Base-by-base conservation (phyloP, 2,329 filamentous ascomycete species). In the Colletotrichum cordylinicola region DNA sequence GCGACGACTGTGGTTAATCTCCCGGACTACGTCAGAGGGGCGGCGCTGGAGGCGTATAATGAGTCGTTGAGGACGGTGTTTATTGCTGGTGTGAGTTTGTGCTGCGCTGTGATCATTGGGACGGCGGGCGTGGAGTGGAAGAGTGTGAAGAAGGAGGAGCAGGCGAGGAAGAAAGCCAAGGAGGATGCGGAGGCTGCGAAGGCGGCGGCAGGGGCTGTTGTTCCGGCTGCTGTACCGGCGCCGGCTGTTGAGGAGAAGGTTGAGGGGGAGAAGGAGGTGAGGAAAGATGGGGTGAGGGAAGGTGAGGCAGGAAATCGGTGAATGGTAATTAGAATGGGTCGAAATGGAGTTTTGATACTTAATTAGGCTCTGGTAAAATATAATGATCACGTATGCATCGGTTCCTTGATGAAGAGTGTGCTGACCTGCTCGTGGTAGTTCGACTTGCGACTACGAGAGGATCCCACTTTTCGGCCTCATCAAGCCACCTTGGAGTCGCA, bases 111-210 rank as follows among this genome's bases (percentile, higher is more conserved):
- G 6, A 85, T 93, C 16, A 48, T 93, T 9, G 92, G 91, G 1
- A 86, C 88, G 0, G 79, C 87, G 1, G 84, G 85, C 8, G 88
- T 94, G 78, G 90, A 94, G 84, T 94, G 92, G 92, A 90, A 80
- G 73, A 87, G 83, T 67, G 84, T 87, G 33, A 87, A 86, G 82
- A 80, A 83, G 77, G 73, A 78, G 76, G 48, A 39, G 70, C 31
- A 70, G 52, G 67, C 72, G 10, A 76, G 52, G 74, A 27, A 48
- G n/a, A 75, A 75, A 64, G 62, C 64, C 1, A 24, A 18, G 27
- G 64, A 37, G 56, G 73, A 75, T n/a, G 35, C 39, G 7, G 73
- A 75, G 64, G 64, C 55, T 12, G 65, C 52, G 58, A n/a, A 35
- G 21, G 48, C 67, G 0, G 58, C 52, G 6, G 58, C 2, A 16